Evolutionary conservation across 2,329 filamentous ascomycete species (phyloP).

Genomic region (Penicillium sp.): DNA sequence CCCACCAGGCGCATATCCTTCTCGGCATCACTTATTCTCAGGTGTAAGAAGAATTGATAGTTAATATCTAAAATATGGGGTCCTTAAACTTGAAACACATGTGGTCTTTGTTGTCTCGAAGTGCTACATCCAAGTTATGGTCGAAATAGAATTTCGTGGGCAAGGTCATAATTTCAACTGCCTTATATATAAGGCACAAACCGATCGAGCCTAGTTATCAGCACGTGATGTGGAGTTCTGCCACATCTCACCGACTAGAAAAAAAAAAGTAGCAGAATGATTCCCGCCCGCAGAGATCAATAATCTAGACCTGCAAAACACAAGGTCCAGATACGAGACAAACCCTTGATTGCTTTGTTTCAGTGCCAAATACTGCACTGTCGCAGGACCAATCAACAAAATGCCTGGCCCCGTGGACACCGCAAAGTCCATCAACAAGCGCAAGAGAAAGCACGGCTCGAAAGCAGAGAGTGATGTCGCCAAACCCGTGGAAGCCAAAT

Average conservation of each 20-base stretch:
- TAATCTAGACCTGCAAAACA: conserved; percentile 25
- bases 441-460: conserved; percentile 44
- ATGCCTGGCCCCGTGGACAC: conserved; percentile 38
- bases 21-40: neutral
- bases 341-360: conserved; percentile 6
- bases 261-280: conserved; percentile 26
- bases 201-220: conserved; percentile 18
- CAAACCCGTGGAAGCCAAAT: conserved; percentile 23
- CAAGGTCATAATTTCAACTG: neutral
- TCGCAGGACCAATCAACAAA: conserved; percentile 17
- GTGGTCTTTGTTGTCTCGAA: neutral
- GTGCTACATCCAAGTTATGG: neutral
- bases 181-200: conserved; percentile 12
- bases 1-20: neutral
- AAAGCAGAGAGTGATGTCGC: conserved; percentile 26
- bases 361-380: conserved; percentile 3
- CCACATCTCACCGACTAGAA: conserved; percentile 22
- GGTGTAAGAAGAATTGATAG: neutral
- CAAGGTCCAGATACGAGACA: conserved; percentile 10
- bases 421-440: conserved; percentile 41
- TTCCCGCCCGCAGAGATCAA: conserved; percentile 21
- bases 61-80: neutral
- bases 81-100: neutral
- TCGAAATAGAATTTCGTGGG: neutral
- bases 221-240: conserved; percentile 32